These are phyloP conservation scores for Mariannaea sp. DNA, from an alignment of 2,329 filamentous ascomycete genomes.

Conservation along the genomic window DNA sequence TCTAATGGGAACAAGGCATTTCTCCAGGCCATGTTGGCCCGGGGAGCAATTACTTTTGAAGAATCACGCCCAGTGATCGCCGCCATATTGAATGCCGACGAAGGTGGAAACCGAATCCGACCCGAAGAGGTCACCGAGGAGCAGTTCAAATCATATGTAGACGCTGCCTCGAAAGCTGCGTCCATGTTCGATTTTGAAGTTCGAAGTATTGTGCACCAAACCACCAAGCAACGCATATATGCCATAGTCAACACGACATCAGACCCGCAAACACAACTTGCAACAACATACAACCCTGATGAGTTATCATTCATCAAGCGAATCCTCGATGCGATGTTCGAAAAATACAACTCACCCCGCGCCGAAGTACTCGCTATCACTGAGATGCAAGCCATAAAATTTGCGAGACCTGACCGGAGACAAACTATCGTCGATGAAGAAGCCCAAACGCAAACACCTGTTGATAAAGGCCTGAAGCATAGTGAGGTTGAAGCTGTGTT, in stretches of 20 bases:
- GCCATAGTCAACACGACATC: conserved; percentile 87
- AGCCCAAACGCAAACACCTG: conserved; percentile 40
- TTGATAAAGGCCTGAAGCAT: conserved; percentile 68
- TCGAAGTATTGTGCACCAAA: conserved; percentile 73
- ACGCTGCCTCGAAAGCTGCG: conserved; percentile 71
- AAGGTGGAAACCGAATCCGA: conserved; percentile 47
- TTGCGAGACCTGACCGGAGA: conserved; percentile 58
- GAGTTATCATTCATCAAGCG: conserved; percentile 91
- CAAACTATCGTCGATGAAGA: conserved; percentile 42
- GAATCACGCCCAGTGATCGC: conserved; percentile 78
- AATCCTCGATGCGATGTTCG: conserved; percentile 89
- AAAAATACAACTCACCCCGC: conserved; percentile 78
- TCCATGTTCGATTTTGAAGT: conserved; percentile 88
- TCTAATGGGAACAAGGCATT: conserved; percentile 80
- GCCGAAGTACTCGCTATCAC: conserved; percentile 84
- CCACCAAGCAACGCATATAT: conserved; percentile 69
- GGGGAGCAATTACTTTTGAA: conserved; percentile 75
- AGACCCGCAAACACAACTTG: conserved; percentile 83
- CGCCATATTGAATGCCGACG: conserved; percentile 68
- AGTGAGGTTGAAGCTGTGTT: conserved; percentile 78
- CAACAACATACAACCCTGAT: conserved; percentile 78
- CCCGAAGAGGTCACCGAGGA: conserved; percentile 69
- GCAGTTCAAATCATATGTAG: conserved; percentile 71
- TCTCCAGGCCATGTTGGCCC: conserved; percentile 83
- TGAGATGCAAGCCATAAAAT: conserved; percentile 75